Percentiles rank a stretch among this genome's conserved stretches.
These are phyloP conservation scores for Grigorovia jiainica DNA, from an alignment of 805 yeast genomes.

Conservation along the genomic window DNA sequence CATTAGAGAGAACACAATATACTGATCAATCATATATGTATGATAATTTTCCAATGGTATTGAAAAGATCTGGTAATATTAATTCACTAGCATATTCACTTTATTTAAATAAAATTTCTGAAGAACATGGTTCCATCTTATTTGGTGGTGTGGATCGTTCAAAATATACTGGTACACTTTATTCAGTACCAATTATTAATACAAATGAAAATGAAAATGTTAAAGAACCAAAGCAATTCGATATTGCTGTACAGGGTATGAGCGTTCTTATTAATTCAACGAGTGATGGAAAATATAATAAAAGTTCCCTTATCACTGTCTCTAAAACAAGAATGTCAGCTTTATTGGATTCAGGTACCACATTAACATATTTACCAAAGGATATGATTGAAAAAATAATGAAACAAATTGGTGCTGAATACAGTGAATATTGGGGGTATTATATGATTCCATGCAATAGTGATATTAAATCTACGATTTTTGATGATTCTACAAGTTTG, in stretches of 20 bases:
- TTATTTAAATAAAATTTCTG: conserved; percentile 38
- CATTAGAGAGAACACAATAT: conserved; percentile 52
- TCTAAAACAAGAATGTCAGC: conserved; percentile 29
- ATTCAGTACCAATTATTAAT: conserved; percentile 27
- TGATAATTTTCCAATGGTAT: conserved; percentile 14
- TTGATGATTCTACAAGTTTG: conserved; percentile 30
- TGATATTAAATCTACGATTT: conserved; percentile 18
- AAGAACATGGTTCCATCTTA: conserved; percentile 36
- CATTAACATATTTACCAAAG: conserved; percentile 37
- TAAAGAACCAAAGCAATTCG: conserved; percentile 19
- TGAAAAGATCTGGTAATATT: conserved; percentile 30
- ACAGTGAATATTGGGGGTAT: conserved; percentile 33
- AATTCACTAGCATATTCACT: conserved; percentile 33
- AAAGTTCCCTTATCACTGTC: conserved; percentile 18
- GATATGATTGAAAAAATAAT: conserved; percentile 31
- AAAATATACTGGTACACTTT: conserved; percentile 29
- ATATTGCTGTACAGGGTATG: conserved; percentile 29
- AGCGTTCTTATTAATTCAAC: conserved; percentile 14
- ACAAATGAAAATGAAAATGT: conserved; percentile 9
- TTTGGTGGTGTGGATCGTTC: conserved; percentile 36
- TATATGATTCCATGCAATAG: conserved; percentile 39
- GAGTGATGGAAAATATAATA: conserved; percentile 5
- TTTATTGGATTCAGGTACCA: conserved; percentile 37
- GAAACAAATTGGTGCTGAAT: conserved; percentile 35
- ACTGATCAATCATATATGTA: conserved; percentile 12